These are phyloP conservation scores for Saksenaea oblongispora DNA, from an alignment of 371 early-diverging fungal species.

Conservation along the genomic window DNA sequence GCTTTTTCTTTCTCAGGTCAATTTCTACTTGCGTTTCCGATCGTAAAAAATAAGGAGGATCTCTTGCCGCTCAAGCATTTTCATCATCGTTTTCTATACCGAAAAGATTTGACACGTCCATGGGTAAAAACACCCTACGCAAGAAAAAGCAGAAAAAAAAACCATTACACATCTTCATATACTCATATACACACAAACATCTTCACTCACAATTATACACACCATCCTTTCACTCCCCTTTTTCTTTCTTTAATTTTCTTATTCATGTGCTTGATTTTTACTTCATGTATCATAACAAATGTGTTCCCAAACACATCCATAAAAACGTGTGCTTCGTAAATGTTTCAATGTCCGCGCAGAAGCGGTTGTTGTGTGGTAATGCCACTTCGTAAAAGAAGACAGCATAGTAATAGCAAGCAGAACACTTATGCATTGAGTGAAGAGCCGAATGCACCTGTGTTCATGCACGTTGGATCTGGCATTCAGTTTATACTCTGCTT, in stretches of 20 bases:
- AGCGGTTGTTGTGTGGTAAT: neutral
- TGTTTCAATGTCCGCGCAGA: neutral
- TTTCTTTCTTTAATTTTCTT: neutral
- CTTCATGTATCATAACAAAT: neutral
- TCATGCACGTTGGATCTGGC: neutral
- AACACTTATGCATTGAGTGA: neutral
- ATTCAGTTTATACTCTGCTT: neutral
- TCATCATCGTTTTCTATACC: neutral
- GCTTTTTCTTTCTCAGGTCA: conserved; percentile 15
- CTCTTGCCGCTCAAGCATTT: neutral
- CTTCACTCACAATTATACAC: neutral
- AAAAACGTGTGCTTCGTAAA: neutral
- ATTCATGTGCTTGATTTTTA: neutral
- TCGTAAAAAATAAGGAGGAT: neutral
- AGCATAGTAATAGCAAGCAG: neutral
- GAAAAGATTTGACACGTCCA: neutral
- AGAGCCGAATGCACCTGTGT: neutral
- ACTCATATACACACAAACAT: neutral
- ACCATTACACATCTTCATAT: neutral
- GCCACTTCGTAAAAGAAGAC: neutral
- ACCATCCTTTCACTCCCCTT: neutral
- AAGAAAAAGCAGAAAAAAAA: neutral
- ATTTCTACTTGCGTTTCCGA: conserved; percentile 25
- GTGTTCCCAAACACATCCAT: neutral
- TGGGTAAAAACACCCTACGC: neutral